These are phyloP conservation scores for Sphagnum contortum DNA, from an alignment of 225 moss, liverwort and hornwort genomes.

Conservation along the genomic window DNA sequence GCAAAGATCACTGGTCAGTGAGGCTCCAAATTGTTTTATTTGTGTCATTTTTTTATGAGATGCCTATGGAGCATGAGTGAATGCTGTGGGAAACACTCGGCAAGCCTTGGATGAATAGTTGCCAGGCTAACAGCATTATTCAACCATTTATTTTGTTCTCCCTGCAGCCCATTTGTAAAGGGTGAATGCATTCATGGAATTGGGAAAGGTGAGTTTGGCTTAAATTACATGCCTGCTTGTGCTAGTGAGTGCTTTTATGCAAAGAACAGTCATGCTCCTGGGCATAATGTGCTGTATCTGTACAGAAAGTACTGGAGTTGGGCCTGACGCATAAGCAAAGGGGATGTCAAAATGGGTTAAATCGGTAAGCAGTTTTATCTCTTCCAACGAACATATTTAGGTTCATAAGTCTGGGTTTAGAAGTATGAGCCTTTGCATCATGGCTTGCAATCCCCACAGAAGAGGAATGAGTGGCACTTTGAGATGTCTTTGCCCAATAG, in stretches of 20 bases:
- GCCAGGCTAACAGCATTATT: slow-evolving; percentile 9
- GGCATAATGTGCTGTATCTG: slow-evolving; percentile 1
- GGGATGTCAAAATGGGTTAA: slow-evolving; percentile 3
- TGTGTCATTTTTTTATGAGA: slow-evolving; percentile 27
- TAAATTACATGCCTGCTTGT: slow-evolving; percentile 20
- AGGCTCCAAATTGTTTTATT: slow-evolving; percentile 9
- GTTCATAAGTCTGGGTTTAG: neutral
- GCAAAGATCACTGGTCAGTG: slow-evolving; percentile 56
- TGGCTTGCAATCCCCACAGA: neutral
- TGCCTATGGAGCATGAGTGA: slow-evolving; percentile 16
- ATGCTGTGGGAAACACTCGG: slow-evolving; percentile 8
- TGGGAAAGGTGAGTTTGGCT: slow-evolving; percentile 19
- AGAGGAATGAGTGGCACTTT: too few species aligned
- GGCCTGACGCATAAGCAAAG: neutral
- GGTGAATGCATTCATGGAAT: slow-evolving; percentile 12
- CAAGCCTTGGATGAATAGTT: neutral
- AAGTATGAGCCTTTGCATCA: neutral
- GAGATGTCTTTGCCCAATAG: too few species aligned
- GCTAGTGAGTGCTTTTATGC: neutral
- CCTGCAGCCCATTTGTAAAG: slow-evolving; percentile 29
- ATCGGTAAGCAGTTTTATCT: slow-evolving; percentile 1
- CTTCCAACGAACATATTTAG: neutral
- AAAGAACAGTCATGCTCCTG: neutral
- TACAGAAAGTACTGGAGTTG: slow-evolving; percentile 2
- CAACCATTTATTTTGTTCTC: slow-evolving; percentile 1